Evolutionary conservation across 257 asterid genomes (phyloP), one percentile per base, ranked within the genome.

Genomic region (Lycium ferocissimum): DNA sequence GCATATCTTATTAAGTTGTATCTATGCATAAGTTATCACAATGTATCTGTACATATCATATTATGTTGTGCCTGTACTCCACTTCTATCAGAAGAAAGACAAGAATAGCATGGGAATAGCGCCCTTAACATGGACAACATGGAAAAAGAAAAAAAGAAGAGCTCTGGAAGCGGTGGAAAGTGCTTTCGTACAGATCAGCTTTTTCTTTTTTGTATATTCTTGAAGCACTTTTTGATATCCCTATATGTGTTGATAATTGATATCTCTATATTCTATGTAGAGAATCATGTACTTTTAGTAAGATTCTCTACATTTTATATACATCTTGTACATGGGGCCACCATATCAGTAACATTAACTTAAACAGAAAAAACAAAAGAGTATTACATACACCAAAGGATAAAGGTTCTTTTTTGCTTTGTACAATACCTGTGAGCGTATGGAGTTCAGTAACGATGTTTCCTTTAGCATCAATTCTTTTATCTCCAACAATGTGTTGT

Each of bases 401-500:
- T 84, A 33, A 51, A 75, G 69, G 88, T 51, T 56, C 51, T 70
- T 40, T 67, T 54, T 79, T 58, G 65, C 65, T 87, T 79, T 81
- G 86, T 63, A 20, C 20, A 22, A 62, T 85, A 94, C 99, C 99
- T 95, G 99, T 83, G 91, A 89, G 87, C 90, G 92, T 71, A 95
- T 87, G 87, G 99, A 95, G 91, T 92, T 92, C 89, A 94, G 83
- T 89, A 95, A 89, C 49, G 99, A 94, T 84, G 90, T 94, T 89
- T 95, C 99, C 88, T 95, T 95, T 58, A 92, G 90, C 98, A 93
- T 94, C 88, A 94, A 78, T 83, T 94, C 98, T 86, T 92, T 94
- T 54, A 92, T 90, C 94, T 93, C 98, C 93, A 92, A 87, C 66
- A 94, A 87, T 66, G 98, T 93, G 86, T 95, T 94, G 87, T 87